Conservation (phyloP, 2,329 filamentous ascomycete genomes). For the Sclerotinia nivalis region DNA sequence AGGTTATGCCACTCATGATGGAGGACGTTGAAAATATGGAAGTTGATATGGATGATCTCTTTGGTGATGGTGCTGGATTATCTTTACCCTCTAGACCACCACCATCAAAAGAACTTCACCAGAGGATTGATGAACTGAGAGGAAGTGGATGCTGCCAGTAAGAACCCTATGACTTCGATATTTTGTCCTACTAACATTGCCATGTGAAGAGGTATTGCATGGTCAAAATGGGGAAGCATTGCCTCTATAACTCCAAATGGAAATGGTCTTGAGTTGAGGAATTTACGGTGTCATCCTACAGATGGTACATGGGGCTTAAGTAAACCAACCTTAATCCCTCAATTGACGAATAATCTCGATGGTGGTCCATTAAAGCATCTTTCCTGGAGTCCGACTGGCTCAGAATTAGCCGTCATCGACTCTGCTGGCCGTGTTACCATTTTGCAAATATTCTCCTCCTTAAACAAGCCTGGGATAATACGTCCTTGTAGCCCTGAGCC, state of each 20-base stretch:
- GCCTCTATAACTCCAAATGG: conserved; percentile 77
- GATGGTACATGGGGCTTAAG: conserved; percentile 76
- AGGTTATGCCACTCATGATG: conserved; percentile 54
- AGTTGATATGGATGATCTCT: conserved; percentile 68
- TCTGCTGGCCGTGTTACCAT: conserved; percentile 75
- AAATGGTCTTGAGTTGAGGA: conserved; percentile 67
- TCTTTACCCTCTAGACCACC: conserved; percentile 53
- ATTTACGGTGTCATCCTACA: conserved; percentile 67
- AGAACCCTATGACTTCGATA: conserved; percentile 41
- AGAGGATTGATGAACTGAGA: conserved; percentile 75
- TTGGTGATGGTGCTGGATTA: conserved; percentile 67
- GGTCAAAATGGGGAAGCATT: conserved; percentile 86
- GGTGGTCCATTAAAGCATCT: conserved; percentile 74
- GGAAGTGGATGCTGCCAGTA: conserved; percentile 80
- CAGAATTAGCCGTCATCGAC: conserved; percentile 83
- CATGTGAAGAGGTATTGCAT: conserved; percentile 69
- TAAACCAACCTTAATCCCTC: conserved; percentile 64
- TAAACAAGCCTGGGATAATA: conserved; percentile 69
- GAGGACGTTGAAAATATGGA: conserved; percentile 56
- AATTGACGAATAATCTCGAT: conserved; percentile 60
- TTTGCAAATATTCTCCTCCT: conserved; percentile 66
- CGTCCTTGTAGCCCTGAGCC: conserved; percentile 66
- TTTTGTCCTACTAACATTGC: conserved; percentile 16
- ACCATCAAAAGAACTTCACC: conserved; percentile 63
- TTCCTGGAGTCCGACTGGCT: conserved; percentile 72